Conservation (phyloP, 148 eudicot genomes). For the Suaeda aralocaspica region DNA sequence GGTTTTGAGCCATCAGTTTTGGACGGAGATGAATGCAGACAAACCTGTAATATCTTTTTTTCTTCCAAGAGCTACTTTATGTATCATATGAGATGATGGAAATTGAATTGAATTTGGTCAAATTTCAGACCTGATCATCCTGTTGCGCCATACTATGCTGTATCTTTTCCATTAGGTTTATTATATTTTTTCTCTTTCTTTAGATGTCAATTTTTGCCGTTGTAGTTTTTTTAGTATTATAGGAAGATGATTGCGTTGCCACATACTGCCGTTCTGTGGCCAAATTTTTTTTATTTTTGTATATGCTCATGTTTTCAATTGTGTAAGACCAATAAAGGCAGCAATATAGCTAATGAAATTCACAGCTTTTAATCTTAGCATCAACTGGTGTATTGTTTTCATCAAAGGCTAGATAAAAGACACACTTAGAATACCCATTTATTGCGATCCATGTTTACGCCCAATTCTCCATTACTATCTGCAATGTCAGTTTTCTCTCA, state of each 20-base stretch:
- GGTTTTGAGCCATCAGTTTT: conserved; percentile 15
- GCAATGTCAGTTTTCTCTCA: too few relatives aligned
- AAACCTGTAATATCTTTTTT: conserved; percentile 2
- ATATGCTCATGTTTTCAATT: conserved; percentile 13
- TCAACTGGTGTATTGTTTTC: neutral
- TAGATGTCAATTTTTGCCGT: neutral
- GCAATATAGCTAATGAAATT: conserved; percentile 8
- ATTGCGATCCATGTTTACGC: neutral
- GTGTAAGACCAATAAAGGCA: neutral
- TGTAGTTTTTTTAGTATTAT: neutral
- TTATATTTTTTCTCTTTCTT: neutral
- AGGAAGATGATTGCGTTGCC: conserved; percentile 4
- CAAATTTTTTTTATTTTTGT: conserved; percentile 15
- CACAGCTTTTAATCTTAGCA: neutral
- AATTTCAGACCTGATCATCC: neutral
- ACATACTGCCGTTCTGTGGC: neutral
- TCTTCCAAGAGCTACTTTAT: conserved; percentile 13
- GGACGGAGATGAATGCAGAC: conserved; percentile 5
- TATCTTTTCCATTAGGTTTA: neutral
- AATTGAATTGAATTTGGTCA: neutral
- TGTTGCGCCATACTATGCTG: conserved; percentile 17
- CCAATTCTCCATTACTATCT: too few relatives aligned
- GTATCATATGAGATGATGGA: conserved; percentile 6
- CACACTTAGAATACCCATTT: neutral
- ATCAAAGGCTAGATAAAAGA: neutral